Evolutionary conservation across 169 alveolate genomes (phyloP), one percentile per base, ranked within the genome.

Genomic region (Ichthyophthirius multifiliis): DNA sequence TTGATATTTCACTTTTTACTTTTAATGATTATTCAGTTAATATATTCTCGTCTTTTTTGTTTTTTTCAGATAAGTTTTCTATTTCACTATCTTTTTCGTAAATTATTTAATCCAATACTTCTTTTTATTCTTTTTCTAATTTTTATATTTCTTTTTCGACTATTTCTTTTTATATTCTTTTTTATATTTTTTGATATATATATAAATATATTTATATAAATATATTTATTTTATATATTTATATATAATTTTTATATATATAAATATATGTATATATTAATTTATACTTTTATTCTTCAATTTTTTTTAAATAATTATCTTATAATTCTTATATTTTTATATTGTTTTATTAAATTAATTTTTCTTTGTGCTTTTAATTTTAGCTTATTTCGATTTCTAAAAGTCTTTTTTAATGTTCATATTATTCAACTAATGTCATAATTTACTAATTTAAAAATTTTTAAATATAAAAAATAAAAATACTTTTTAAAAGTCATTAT

Each of bases 391-490:
- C 73, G 10, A 73, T 45, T 48, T 81, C 87, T 34, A 87, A 87
- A 46, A 90, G 94, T 13, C 93, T 88, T 75, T 93, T 91, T 6
- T 88, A 79, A 76, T 93, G 94, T 20, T 92, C 95, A 75, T 90
- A 95, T 39, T 89, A 91, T 78, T 93, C 95, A 32, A 92, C 71
- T 27, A 55, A 39, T 2, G 71, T 27, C 71, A 55, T 55, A 10
- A 83, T 55, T 92, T 93, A 43, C 89, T 84, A 76, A 90, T 83
- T 10, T 83, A 76, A 2, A 62, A 63, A 12, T 90, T 81, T 82
- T 91, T 92, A 64, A 79, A 62, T 62, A 82, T 78, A 32, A 93
- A 62, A 16, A 73, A 67, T 31, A 74, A 90, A 79, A 84, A 87
- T 79, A 86, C 92, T 93, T 44, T 86, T 44, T 92, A 91, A 74